phyloP scores from a whole-genome alignment of 2,329 filamentous ascomycete species.

The Rachicladosporium sp. region DNA sequence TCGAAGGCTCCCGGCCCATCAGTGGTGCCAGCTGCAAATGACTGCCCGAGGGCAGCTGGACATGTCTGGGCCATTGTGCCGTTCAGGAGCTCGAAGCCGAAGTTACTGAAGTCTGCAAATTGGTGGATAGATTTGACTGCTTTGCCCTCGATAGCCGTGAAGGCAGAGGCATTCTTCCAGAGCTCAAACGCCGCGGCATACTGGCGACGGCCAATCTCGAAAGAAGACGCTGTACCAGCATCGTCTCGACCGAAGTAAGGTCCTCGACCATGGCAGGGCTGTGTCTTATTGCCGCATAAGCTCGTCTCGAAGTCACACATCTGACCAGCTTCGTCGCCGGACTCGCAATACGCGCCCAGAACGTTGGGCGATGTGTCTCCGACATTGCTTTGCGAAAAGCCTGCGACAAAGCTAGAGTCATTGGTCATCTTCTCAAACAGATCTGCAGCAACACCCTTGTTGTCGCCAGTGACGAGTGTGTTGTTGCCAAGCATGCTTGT shows the following conservation, averaged over 20 bases:
- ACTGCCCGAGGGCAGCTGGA: slow-evolving; percentile 77
- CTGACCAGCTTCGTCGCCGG: slow-evolving; percentile 51
- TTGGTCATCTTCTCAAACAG: slow-evolving; percentile 59
- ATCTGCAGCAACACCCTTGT: slow-evolving; percentile 85
- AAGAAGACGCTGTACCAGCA: slow-evolving; percentile 54
- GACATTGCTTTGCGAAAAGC: slow-evolving; percentile 84
- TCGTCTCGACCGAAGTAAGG: slow-evolving; percentile 57
- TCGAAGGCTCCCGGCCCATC: slow-evolving; percentile 88
- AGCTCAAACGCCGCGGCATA: slow-evolving; percentile 47
- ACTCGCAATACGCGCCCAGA: slow-evolving; percentile 79
- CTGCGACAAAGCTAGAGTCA: slow-evolving; percentile 64
- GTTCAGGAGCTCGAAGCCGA: slow-evolving; percentile 60
- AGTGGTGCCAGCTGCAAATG: slow-evolving; percentile 83
- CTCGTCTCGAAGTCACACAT: slow-evolving; percentile 68
- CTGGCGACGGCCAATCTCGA: slow-evolving; percentile 62
- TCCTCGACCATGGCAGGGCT: slow-evolving; percentile 62
- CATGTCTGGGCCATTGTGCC: slow-evolving; percentile 62
- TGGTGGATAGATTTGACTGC: slow-evolving; percentile 73
- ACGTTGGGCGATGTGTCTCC: slow-evolving; percentile 86
- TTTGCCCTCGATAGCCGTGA: slow-evolving; percentile 45
- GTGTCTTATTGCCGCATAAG: slow-evolving; percentile 63
- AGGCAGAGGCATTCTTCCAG: slow-evolving; percentile 36
- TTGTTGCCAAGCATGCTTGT: slow-evolving; percentile 88
- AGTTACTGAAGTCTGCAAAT: slow-evolving; percentile 70
- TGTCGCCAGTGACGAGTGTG: slow-evolving; percentile 83